These are phyloP conservation scores for Trichoderma atroviride DNA, from an alignment of 2,329 filamentous ascomycete species.

Conservation along the genomic window DNA sequence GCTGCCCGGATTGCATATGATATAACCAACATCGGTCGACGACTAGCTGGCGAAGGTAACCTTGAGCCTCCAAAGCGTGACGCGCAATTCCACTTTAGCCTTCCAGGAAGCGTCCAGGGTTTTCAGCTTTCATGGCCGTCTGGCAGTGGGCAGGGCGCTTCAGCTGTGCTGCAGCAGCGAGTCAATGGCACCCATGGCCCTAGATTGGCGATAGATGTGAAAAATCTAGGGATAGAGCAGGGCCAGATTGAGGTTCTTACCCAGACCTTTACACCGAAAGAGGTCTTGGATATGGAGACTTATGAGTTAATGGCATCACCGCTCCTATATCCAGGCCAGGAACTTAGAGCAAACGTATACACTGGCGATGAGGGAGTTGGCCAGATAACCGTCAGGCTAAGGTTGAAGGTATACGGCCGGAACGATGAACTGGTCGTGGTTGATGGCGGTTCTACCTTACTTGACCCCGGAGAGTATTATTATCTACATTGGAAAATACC, in stretches of 20 bases:
- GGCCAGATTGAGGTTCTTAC: slow-evolving; percentile 24
- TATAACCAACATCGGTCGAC: slow-evolving; percentile 36
- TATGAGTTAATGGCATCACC: slow-evolving; percentile 29
- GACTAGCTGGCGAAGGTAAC: slow-evolving; percentile 30
- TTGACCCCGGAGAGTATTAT: not conserved
- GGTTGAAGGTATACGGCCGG: slow-evolving; percentile 15
- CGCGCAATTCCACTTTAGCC: slow-evolving; percentile 43
- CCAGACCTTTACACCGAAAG: slow-evolving; percentile 25
- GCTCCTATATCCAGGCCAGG: slow-evolving; percentile 25
- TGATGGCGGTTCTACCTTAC: not conserved
- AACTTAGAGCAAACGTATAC: slow-evolving; percentile 1
- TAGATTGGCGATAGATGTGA: slow-evolving; percentile 14
- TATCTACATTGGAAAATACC: slow-evolving; percentile 19
- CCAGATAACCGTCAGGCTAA: slow-evolving; percentile 1
- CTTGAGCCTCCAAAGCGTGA: slow-evolving; percentile 37
- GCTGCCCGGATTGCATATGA: slow-evolving; percentile 39
- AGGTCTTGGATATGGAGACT: slow-evolving; percentile 19
- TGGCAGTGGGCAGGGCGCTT: slow-evolving; percentile 27
- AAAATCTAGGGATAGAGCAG: not conserved
- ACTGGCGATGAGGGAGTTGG: not conserved
- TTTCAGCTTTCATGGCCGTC: slow-evolving; percentile 30
- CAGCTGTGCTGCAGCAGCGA: not conserved
- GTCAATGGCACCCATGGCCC: not conserved
- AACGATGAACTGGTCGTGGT: slow-evolving; percentile 13
- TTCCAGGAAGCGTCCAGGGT: slow-evolving; percentile 43